Evolutionary conservation across 75 land plant genomes (phyloP), one percentile per base, ranked within the genome.

Genomic region (Pinus taeda): DNA sequence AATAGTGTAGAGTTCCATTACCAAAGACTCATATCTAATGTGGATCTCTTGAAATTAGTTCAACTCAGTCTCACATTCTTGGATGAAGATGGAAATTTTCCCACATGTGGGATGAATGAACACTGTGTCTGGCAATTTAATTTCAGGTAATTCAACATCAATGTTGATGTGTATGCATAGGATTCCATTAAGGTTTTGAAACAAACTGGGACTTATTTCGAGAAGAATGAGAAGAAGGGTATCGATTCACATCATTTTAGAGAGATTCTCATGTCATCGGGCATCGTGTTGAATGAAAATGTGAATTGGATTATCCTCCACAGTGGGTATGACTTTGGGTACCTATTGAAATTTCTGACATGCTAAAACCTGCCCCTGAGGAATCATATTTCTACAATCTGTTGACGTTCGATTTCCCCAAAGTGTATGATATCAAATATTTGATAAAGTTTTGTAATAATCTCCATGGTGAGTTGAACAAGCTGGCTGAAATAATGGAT

Each of bases 251-350:
- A 45, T 15, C 13, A 74, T 13, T 90, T 90, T 24, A 88, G 81
- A 17, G 88, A 88, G 85, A 85, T 90, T 17, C 64, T 90, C 59
- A 85, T 90, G 90, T 88, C 92, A 1, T 88, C 90, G 1, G 92
- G 90, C 26, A 26, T 26, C 0, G 26, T 26, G 26, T 26, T 26
- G 26, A 26, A 26, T 26, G 26, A 26, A 26, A 66, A 74, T 20
- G 88, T 90, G 29, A 83, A 83, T 57, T 90, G 92, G 92, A 80
- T 90, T 53, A 90, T 85, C 33, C 88, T 90, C 73, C 92, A 90
- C 64, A 74, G 86, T 58, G 90, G 81, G 1, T 90, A 85, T 26
- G 26, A 26, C 26, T 26, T 26, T 26, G 26, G 26, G 26, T 26
- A 26, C 26, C 26, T 26, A 26, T 45, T 90, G 62, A 85, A 85